Percentiles rank a stretch among this genome's conserved stretches.
These are phyloP conservation scores for Silene latifolia DNA, from an alignment of 148 eudicot species.

Conservation along the genomic window DNA sequence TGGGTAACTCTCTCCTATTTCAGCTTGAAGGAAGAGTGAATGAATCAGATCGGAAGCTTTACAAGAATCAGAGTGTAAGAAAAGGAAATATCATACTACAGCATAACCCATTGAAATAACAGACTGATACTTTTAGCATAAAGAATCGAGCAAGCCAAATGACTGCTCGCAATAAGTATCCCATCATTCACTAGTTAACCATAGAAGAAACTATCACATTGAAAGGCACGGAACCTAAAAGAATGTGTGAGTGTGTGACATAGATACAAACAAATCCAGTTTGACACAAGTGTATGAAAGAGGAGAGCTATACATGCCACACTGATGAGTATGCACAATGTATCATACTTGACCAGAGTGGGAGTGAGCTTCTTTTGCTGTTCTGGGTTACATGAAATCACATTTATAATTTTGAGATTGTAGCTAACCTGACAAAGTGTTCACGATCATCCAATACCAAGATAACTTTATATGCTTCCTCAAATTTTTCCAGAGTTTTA, in stretches of 20 bases:
- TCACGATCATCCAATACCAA: conserved; percentile 86
- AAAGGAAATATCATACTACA: background rate
- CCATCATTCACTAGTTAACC: background rate
- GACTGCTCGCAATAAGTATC: conserved; percentile 4
- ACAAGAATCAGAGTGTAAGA: background rate
- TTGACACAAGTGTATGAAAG: background rate
- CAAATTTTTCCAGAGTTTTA: conserved; percentile 60
- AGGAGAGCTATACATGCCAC: background rate
- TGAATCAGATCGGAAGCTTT: no score
- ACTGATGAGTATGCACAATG: background rate
- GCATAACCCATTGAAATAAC: background rate
- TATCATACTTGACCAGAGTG: no score
- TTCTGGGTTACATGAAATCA: background rate
- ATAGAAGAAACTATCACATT: conserved; percentile 3
- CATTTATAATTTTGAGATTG: conserved; percentile 9
- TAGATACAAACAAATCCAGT: background rate
- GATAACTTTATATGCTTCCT: conserved; percentile 67
- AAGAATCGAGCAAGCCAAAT: background rate
- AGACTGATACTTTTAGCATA: background rate
- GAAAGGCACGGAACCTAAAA: background rate
- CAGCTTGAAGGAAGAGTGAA: no score
- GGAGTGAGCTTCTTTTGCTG: background rate
- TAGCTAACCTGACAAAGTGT: conserved; percentile 70
- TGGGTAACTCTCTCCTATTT: no score
- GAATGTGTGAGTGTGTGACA: conserved; percentile 5